Percentiles rank a stretch among this genome's conserved stretches.
These are phyloP conservation scores for Fusarium dlaminii DNA, from an alignment of 2,329 filamentous ascomycete genomes.

Conservation along the genomic window DNA sequence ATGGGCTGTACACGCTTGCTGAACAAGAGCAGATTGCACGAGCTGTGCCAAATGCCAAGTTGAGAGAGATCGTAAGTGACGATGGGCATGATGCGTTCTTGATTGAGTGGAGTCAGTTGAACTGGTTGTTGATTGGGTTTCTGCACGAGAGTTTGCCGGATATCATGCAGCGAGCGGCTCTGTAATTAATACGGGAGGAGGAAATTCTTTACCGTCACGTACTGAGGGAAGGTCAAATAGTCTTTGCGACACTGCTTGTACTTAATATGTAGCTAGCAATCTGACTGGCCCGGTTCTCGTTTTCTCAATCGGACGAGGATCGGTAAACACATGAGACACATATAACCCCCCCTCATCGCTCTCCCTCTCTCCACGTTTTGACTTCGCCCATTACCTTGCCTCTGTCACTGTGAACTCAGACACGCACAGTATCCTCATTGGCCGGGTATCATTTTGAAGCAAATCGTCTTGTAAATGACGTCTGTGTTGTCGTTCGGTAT, in stretches of 20 bases:
- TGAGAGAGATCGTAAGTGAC: not conserved
- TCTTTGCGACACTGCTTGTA: fast-evolving
- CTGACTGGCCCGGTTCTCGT: not conserved
- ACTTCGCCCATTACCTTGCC: fast-evolving
- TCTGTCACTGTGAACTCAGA: not conserved
- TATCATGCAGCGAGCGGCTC: not conserved
- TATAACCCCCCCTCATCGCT: not conserved
- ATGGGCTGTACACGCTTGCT: not conserved
- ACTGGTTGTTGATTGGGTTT: not conserved
- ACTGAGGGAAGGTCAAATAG: fast-evolving
- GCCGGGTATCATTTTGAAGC: not conserved
- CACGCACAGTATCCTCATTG: not conserved
- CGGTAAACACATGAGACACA: not conserved
- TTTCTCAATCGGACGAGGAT: not conserved
- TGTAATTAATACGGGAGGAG: too few relatives aligned
- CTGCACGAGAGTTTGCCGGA: not conserved
- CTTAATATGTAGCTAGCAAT: not conserved
- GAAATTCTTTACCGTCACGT: fast-evolving
- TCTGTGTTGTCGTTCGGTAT: not conserved
- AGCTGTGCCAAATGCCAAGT: not conserved
- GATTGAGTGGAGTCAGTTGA: not conserved
- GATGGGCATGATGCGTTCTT: not conserved
- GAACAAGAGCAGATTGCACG: not conserved
- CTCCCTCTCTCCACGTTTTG: not conserved
- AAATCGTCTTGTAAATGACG: not conserved